phyloP scores from a whole-genome alignment of 352 stramenopile genomes.

The Thraustochytrium sp. region DNA sequence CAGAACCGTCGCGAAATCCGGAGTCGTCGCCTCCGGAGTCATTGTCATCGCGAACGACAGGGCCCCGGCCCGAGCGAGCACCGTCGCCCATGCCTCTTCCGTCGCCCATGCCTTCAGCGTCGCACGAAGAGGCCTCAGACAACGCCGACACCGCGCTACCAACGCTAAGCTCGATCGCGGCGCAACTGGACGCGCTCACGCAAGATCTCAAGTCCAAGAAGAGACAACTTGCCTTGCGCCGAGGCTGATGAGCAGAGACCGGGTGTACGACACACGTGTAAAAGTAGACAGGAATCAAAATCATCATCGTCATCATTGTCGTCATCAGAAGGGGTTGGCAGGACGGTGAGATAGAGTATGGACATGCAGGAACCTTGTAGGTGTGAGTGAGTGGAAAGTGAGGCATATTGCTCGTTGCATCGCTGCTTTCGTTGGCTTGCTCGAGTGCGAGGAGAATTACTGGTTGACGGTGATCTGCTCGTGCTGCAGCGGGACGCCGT shows the following conservation, averaged over 20 bases:
- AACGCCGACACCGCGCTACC: neutral
- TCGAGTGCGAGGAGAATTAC: too few species aligned
- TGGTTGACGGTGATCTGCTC: slow-evolving; percentile 24
- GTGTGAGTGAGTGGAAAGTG: neutral
- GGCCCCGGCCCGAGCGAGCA: neutral
- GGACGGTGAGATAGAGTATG: too few species aligned
- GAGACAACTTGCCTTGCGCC: neutral
- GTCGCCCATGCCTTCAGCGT: neutral
- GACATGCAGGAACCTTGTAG: too few species aligned
- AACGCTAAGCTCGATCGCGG: neutral
- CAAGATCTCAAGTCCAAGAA: slow-evolving; percentile 10
- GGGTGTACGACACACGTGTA: too few species aligned
- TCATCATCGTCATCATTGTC: too few species aligned
- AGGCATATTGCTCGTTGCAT: neutral
- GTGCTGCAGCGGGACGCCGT: neutral
- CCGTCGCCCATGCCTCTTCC: neutral
- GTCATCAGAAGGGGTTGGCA: too few species aligned
- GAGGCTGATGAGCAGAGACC: too few species aligned
- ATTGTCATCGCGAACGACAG: too few species aligned
- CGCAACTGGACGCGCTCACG: neutral
- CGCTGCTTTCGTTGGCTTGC: neutral
- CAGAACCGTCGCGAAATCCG: too few species aligned
- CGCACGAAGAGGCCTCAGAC: neutral
- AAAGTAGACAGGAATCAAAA: neutral
- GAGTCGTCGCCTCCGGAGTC: too few species aligned